Base-by-base conservation (phyloP, 1,139 yeast genomes). In the Pneumocystis jirovecii region DNA sequence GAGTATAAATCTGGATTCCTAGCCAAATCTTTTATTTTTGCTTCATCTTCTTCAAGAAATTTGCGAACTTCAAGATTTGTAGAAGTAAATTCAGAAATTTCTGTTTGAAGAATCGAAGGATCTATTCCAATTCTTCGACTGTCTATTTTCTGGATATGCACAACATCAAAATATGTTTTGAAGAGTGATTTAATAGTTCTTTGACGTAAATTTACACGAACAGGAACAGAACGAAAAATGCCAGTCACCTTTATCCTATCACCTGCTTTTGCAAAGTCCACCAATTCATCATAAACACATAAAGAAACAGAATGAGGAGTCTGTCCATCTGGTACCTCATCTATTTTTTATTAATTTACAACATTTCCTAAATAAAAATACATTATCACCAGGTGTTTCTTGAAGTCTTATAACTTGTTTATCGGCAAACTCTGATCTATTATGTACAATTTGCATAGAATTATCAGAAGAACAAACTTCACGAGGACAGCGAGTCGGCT, bases 241-340 rank as follows among this genome's bases (percentile, higher is more conserved):
- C 98, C 98, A 69, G 97, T 89, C 29, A 91, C 95, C 75, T 91
- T 96, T 63, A 95, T 83, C 69, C 97, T 82, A 75, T 93, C 99
- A 80, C 99, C 99, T 19, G 98, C 97, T 72, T 96, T 83, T 73
- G 96, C 87, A 65, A 88, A 81, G 74, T 93, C 99, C 1, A 93
- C 98, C 69, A 93, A 80, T 74, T 95, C 98, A 75, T 95, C 99
- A 73, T 93, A 93, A 2, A 89, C 96, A 78, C 97, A 90, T 50
- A 93, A 79, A 15, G 96, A 89, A 65, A 93, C 89, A 15, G 97
- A 86, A 74, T 93, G 98, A 1, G 99, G 98, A 2, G 98, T 93
- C 76, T 93, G 98, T 29, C 99, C 99, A 77, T 89, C 98, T 1
- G 98, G 98, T n/a, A 93, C 96, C 69, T 85, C 80, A 75, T 93